Base-by-base conservation (phyloP, 441 rosid species). In the Macaranga tanarius region DNA sequence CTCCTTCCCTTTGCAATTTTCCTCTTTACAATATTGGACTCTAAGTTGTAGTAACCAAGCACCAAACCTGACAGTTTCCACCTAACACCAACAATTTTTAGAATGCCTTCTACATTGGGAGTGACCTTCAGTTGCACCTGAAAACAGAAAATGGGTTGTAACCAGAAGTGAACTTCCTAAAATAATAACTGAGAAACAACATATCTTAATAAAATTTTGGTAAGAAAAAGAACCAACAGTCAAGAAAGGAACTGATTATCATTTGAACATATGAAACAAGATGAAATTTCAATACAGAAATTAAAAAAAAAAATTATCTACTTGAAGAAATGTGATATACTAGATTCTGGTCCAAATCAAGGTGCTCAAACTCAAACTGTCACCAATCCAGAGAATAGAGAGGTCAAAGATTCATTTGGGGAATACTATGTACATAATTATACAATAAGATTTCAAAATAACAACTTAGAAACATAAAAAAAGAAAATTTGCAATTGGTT, bases 31-130 rank as follows among this genome's bases (percentile, higher is more conserved):
- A 81, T 76, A 83, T 80, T 79, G 61, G 86, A 75, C 42, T 83
- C 89, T 72, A 96, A 96, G 75, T 86, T 85, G 75, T 84, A 85
- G 57, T 84, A 87, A 75, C 99, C 95, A 79, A 83, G 82, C 38
- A 93, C 85, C 64, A 90, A 93, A 79, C 92, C 93, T 66, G 96
- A 90, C 71, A 96, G 75, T 81, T 91, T 92, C 99, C 99, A 96
- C 76, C 90, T 88, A 68, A 96, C 88, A 65, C 99, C 98, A 25
- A 87, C 86, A 86, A 96, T 84, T 83, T 84, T 93, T 65, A 96
- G 89, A 80, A 70, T 76, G 78, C 99, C 98, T 92, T 93, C 97
- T 65, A 83, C 87, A 69, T 74, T 83, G 52, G 99, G 97, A 75
- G 92, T 92, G 65, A 96, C 97, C 12, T 84, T 85, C 62, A 92